phyloP scores from a whole-genome alignment of 1,284 basidiomycete species.

The Singerocomus inundabilis region DNA sequence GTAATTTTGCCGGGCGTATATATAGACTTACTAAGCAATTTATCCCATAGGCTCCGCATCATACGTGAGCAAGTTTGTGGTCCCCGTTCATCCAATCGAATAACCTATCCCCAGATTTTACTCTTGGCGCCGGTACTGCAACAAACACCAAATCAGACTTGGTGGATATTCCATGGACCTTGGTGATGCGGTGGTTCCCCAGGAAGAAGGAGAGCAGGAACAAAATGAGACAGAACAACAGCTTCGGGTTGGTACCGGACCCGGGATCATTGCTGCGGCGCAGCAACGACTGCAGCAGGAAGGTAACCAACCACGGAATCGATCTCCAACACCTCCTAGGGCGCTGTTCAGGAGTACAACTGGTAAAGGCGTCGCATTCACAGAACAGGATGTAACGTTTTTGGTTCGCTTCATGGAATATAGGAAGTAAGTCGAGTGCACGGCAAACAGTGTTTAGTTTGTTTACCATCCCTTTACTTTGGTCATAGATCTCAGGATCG shows the following conservation, averaged over 20 bases:
- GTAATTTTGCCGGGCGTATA: conserved; percentile 5
- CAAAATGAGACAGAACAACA: conserved; percentile 38
- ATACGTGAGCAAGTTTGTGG: conserved; percentile 54
- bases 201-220: conserved; percentile 40
- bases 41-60: conserved; percentile 69
- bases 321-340: conserved; percentile 75
- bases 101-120: conserved; percentile 59
- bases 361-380: conserved; percentile 83
- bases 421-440: conserved; percentile 49
- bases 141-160: conserved; percentile 81
- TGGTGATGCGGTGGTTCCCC: conserved; percentile 45
- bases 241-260: conserved; percentile 38
- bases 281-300: conserved; percentile 43
- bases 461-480: conserved; percentile 7
- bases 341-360: conserved; percentile 78
- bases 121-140: conserved; percentile 83
- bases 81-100: conserved; percentile 1
- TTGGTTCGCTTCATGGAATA: conserved; percentile 72
- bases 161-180: conserved; percentile 76
- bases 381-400: conserved; percentile 73
- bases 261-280: conserved; percentile 46
- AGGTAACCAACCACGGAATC: conserved; percentile 41
- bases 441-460: conserved; percentile 1
- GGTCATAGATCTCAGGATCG: conserved; percentile 53
- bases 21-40: conserved; percentile 3